A percentile compares a stretch with the other conserved stretches of the same genome.
Conservation (phyloP, 148 eudicot genomes). For the Talinum fruticosum region DNA sequence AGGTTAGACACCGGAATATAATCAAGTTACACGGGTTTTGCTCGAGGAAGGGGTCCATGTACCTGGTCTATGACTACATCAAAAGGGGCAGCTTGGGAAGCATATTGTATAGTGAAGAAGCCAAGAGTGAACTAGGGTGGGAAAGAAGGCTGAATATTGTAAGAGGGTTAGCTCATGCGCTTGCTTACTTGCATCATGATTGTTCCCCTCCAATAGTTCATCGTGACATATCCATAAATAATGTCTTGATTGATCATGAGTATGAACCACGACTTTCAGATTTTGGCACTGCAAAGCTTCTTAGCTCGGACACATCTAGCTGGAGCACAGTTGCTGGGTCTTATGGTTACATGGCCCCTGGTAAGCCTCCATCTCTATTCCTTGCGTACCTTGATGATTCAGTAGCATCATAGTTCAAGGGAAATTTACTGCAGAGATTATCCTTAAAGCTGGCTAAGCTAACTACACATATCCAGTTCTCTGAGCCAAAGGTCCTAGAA, state of each 20-base stretch:
- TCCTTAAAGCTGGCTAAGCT: too few relatives aligned
- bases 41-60: slow-evolving; percentile 42
- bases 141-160: slow-evolving; percentile 51
- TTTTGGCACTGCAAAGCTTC: slow-evolving; percentile 73
- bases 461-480: too few relatives aligned
- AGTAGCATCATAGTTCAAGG: too few relatives aligned
- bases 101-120: slow-evolving; percentile 35
- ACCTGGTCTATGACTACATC: slow-evolving; percentile 71
- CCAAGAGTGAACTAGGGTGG: slow-evolving; percentile 47
- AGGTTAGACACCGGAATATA: slow-evolving; percentile 71
- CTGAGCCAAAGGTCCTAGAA: too few relatives aligned
- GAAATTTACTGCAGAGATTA: too few relatives aligned
- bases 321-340: slow-evolving; percentile 85
- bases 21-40: slow-evolving; percentile 70
- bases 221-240: slow-evolving; percentile 61
- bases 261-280: slow-evolving; percentile 73
- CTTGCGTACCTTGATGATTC: too few relatives aligned
- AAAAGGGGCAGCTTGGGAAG: slow-evolving; percentile 69
- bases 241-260: slow-evolving; percentile 56
- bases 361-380: slow-evolving; percentile 25
- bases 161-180: slow-evolving; percentile 73
- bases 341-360: slow-evolving; percentile 96
- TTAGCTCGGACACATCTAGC: slow-evolving; percentile 47
- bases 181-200: slow-evolving; percentile 78
- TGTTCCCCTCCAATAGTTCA: slow-evolving; percentile 71